Conservation (phyloP, 2,329 filamentous ascomycete genomes). For the Penicillium occitanis region DNA sequence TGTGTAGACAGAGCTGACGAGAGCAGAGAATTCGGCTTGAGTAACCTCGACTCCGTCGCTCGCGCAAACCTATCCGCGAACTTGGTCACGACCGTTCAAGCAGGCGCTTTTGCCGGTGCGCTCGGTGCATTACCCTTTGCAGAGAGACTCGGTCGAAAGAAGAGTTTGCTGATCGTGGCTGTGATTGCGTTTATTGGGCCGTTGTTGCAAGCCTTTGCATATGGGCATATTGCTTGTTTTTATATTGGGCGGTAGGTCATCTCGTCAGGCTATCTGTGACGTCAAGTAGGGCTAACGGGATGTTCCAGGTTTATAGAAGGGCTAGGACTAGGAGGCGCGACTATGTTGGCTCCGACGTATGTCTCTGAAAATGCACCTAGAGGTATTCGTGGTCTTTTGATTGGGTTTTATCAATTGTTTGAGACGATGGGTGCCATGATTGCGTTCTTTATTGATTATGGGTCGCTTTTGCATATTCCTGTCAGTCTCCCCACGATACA, state of each 20-base stretch:
- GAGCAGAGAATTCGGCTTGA: conserved; percentile 55
- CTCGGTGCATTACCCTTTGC: conserved; percentile 44
- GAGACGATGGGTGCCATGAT: conserved; percentile 53
- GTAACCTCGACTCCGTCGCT: conserved; percentile 58
- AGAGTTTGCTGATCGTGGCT: conserved; percentile 58
- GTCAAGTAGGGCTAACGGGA: background rate
- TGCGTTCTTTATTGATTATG: conserved; percentile 45
- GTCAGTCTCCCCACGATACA: conserved; percentile 26
- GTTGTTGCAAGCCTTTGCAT: conserved; percentile 53
- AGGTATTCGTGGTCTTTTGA: conserved; percentile 57
- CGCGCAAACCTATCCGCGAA: conserved; percentile 20
- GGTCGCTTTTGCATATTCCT: conserved; percentile 49
- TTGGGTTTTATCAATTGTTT: conserved; percentile 51
- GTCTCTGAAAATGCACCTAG: conserved; percentile 59
- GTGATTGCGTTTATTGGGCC: conserved; percentile 61
- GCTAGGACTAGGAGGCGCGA: conserved; percentile 42
- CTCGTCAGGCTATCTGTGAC: conserved; percentile 60
- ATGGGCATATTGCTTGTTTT: conserved; percentile 1
- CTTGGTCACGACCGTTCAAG: conserved; percentile 67
- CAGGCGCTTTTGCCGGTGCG: conserved; percentile 57
- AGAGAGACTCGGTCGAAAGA: conserved; percentile 55
- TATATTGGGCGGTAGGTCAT: background rate
- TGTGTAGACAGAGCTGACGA: background rate
- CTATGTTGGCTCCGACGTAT: conserved; percentile 58
- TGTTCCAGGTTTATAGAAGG: background rate